These are phyloP conservation scores for Corchorus olitorius DNA, from an alignment of 345 rosid species.

Conservation along the genomic window DNA sequence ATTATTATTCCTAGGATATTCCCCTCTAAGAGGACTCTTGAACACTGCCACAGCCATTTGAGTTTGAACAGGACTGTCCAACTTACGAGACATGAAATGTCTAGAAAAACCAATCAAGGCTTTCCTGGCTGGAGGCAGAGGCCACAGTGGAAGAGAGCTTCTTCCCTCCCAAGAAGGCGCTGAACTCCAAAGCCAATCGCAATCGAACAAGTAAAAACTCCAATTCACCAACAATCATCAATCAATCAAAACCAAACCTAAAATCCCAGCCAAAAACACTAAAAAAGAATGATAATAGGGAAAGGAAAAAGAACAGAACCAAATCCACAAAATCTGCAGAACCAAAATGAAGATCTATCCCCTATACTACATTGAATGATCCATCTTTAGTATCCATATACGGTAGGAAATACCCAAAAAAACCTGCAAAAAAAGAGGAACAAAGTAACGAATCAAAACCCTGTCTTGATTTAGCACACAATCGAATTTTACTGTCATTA, in stretches of 20 bases:
- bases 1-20: conserved; percentile 48
- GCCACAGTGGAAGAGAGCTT: conserved; percentile 47
- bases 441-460: background rate
- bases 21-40: conserved; percentile 74
- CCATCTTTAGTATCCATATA: conserved; percentile 27
- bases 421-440: conserved; percentile 29
- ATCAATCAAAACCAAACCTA: conserved; percentile 31
- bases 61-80: conserved; percentile 96
- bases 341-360: conserved; percentile 10
- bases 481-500: background rate
- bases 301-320: background rate
- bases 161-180: conserved; percentile 47
- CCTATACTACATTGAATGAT: conserved; percentile 26
- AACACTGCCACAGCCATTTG: conserved; percentile 92
- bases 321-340: background rate
- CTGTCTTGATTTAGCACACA: background rate
- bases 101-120: conserved; percentile 30
- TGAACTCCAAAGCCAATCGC: conserved; percentile 43
- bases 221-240: conserved; percentile 48
- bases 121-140: conserved; percentile 38
- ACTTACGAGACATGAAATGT: conserved; percentile 80
- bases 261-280: conserved; percentile 25
- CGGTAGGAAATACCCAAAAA: background rate
- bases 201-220: conserved; percentile 23
- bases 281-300: background rate